These are phyloP conservation scores for Candida vaughaniae DNA, from an alignment of 805 yeast genomes.

Conservation along the genomic window DNA sequence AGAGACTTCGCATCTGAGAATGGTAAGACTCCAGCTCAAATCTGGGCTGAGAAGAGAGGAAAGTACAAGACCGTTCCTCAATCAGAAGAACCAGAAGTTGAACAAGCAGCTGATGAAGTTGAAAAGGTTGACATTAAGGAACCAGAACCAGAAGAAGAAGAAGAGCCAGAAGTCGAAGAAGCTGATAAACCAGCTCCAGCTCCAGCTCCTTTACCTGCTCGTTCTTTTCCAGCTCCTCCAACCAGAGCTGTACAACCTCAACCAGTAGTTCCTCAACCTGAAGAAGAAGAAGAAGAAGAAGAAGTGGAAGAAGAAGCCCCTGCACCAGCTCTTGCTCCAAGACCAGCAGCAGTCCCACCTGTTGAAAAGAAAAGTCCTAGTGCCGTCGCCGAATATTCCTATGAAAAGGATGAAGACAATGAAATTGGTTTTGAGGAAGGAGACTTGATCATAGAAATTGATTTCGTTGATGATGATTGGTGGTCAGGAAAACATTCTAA, in stretches of 20 bases:
- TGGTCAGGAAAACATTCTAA: constrained; percentile 46
- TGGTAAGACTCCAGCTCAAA: constrained; percentile 92
- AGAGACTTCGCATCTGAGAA: constrained; percentile 61
- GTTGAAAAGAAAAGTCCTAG: constrained; percentile 17
- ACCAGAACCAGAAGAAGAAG: constrained; percentile 1
- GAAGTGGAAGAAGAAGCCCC: constrained; percentile 11
- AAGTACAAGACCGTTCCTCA: constrained; percentile 47
- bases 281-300: constrained; percentile 8
- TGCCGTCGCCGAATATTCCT: constrained; percentile 84
- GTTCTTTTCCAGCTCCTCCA: constrained; percentile 21
- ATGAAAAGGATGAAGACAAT: constrained; percentile 72
- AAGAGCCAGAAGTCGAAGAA: constrained; percentile 15
- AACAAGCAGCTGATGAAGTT: constrained; percentile 17
- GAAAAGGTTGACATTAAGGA: constrained; percentile 14
- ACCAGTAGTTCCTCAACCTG: constrained; percentile 9
- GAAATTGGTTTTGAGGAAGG: constrained; percentile 69
- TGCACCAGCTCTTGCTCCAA: constrained; percentile 13
- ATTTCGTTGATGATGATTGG: constrained; percentile 76
- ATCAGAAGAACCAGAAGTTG: constrained; percentile 23
- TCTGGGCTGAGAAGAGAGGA: constrained; percentile 92
- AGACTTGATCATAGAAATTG: constrained; percentile 63
- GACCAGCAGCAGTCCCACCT: constrained; percentile 12
- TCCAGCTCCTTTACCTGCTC: constrained; percentile 14
- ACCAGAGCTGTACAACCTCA: constrained; percentile 5
- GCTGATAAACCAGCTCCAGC: constrained; percentile 10